A percentile compares a stretch with the other conserved stretches of the same genome.
These are phyloP conservation scores for Elaeis guineensis DNA, from an alignment of 176 grass and related monocot genomes.

Conservation along the genomic window DNA sequence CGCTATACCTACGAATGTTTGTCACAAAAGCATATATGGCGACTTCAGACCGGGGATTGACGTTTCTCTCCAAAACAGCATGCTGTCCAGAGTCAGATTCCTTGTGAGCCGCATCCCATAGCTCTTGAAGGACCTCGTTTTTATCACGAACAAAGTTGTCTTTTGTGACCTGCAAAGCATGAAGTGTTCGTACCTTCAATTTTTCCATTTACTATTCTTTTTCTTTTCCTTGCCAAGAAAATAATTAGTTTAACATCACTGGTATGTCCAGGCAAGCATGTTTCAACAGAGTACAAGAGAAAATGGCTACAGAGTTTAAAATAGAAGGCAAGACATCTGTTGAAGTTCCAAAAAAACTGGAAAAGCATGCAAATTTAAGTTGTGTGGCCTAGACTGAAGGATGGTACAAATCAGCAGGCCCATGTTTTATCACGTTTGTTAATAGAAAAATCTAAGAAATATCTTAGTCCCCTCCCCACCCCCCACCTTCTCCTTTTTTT, in stretches of 20 bases:
- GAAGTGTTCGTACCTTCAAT: no score
- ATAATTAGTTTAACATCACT: constrained; percentile 4
- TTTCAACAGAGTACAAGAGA: constrained; percentile 12
- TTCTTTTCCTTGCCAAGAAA: neutral
- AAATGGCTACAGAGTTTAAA: neutral
- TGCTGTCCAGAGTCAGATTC: constrained; percentile 42
- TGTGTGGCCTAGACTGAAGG: no score
- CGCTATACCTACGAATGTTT: constrained; percentile 38
- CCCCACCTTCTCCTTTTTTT: no score
- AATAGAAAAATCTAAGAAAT: no score
- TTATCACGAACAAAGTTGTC: constrained; percentile 44
- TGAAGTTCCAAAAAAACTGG: no score
- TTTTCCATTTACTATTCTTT: constrained; percentile 1
- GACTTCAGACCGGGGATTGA: constrained; percentile 40
- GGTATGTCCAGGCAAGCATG: neutral
- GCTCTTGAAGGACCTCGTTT: constrained; percentile 31
- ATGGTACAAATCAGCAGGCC: no score
- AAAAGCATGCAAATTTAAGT: no score
- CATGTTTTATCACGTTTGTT: no score
- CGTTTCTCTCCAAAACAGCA: constrained; percentile 48
- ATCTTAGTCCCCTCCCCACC: no score
- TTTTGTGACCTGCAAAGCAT: constrained; percentile 48
- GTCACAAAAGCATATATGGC: constrained; percentile 53
- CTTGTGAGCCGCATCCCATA: constrained; percentile 37
- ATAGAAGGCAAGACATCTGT: no score